Conservation (phyloP, 2,329 filamentous ascomycete genomes). For the Teratosphaeria epicoccoides region DNA sequence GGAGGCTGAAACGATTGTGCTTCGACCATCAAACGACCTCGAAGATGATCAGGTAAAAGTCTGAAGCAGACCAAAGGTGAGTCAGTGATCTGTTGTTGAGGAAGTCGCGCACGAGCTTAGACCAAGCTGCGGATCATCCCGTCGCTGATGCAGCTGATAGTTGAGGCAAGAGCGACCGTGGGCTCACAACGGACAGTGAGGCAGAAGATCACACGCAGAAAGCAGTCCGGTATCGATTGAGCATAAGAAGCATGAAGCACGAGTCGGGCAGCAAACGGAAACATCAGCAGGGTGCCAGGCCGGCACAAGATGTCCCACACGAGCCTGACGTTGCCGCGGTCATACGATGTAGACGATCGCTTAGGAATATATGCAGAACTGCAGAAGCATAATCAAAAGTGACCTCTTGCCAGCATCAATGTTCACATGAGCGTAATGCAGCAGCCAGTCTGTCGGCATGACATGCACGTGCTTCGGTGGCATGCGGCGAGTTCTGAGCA, state of each 20-base stretch:
- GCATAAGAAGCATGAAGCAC: background rate
- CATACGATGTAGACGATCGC: no score
- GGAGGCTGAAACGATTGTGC: background rate
- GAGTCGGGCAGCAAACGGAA: background rate
- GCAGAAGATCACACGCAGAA: background rate
- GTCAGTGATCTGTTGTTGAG: background rate
- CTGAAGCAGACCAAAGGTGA: background rate
- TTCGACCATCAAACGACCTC: background rate
- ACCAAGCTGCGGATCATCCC: background rate
- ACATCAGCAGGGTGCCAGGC: background rate
- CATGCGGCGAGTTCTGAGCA: no score
- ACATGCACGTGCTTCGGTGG: no score
- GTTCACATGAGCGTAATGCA: no score
- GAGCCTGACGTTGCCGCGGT: no score
- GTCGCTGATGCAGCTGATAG: background rate
- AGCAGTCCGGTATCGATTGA: background rate
- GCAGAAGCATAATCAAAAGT: no score
- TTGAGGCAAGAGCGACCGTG: background rate
- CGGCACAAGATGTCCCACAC: no score
- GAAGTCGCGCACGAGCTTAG: background rate
- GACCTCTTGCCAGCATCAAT: no score
- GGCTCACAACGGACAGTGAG: background rate
- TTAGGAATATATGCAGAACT: no score
- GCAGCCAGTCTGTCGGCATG: no score
- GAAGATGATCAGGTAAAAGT: background rate